Percentiles rank a stretch among this genome's conserved stretches.
Conservation (phyloP, 805 yeast species). For the Lipomyces sp. region DNA sequence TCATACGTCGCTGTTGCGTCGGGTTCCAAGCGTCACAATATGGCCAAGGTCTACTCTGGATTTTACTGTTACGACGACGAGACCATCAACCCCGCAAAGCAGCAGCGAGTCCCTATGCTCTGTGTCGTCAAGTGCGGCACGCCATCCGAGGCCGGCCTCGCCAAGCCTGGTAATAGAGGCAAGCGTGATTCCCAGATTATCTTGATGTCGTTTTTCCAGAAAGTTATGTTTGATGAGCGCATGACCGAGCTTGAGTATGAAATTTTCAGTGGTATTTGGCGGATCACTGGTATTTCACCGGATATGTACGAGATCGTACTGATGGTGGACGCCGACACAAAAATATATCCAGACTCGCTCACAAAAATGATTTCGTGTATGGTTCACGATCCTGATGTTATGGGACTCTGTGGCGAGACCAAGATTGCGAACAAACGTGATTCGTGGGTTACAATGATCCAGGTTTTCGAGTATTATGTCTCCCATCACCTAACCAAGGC, state of each 20-base stretch:
- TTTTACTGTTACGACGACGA: constrained; percentile 82
- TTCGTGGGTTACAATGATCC: constrained; percentile 91
- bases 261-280: constrained; percentile 74
- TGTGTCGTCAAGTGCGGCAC: constrained; percentile 87
- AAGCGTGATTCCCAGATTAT: constrained; percentile 94
- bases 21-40: constrained; percentile 92
- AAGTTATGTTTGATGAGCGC: constrained; percentile 86
- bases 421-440: constrained; percentile 82
- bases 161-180: constrained; percentile 92
- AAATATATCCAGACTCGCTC: constrained; percentile 80
- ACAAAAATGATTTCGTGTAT: constrained; percentile 88
- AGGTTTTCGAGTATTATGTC: constrained; percentile 91
- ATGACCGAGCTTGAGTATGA: constrained; percentile 90
- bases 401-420: constrained; percentile 97
- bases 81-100: constrained; percentile 78
- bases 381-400: constrained; percentile 81
- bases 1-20: constrained; percentile 96
- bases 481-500: constrained; percentile 96
- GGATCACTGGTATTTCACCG: constrained; percentile 81
- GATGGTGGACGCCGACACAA: constrained; percentile 96
- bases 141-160: constrained; percentile 69
- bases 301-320: constrained; percentile 77
- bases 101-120: constrained; percentile 78
- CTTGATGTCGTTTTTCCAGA: constrained; percentile 87
- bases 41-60: constrained; percentile 96